Evolutionary conservation across 371 early-diverging fungal genomes (phyloP), one percentile per base, ranked within the genome.

Genomic region (Lichtheimia corymbifera): DNA sequence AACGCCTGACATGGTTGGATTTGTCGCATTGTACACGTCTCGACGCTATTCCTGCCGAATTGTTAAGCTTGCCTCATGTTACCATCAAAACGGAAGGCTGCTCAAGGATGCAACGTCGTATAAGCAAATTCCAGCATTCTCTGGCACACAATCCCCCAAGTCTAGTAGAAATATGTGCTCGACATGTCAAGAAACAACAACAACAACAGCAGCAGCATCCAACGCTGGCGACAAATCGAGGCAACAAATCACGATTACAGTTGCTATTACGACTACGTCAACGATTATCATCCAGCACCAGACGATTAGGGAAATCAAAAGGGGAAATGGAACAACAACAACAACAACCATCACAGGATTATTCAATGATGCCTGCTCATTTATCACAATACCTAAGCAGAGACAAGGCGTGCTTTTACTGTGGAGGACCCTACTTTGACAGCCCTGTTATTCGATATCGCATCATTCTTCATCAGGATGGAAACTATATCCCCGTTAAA

Each of bases 381-480:
- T 43, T 58, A 14, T 20, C 28, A 64, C 62, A 76, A 17, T 88
- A 86, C 63, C 64, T 93, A 15, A 62, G 73, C 22, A 73, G 79
- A 17, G 86, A 83, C 1, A 73, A 84, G 27, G 66, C 72, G 20
- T 95, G 95, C 76, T 74, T 89, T 6, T 91, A 88, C 70, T 95
- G 95, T 71, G 79, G 81, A 5, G 93, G 90, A 4, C 93, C 95
- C 13, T 89, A 86, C 62, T 90, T 93, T 75, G 88, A 90, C n/a
- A 63, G 66, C 11, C 81, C 59, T 55, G 74, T 77, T 12, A 72
- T 71, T 35, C 82, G 90, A 15, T 76, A 80, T 40, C 80, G 87
- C 49, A 71, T 87, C 28, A 72, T 90, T 22, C 85, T 83, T 42
- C 84, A 85, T 54, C 53, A 50, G 6, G 70, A 70, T 53, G 62